These are phyloP conservation scores for Uronychia binucleata DNA, from an alignment of 73 alveolate species.

Conservation along the genomic window DNA sequence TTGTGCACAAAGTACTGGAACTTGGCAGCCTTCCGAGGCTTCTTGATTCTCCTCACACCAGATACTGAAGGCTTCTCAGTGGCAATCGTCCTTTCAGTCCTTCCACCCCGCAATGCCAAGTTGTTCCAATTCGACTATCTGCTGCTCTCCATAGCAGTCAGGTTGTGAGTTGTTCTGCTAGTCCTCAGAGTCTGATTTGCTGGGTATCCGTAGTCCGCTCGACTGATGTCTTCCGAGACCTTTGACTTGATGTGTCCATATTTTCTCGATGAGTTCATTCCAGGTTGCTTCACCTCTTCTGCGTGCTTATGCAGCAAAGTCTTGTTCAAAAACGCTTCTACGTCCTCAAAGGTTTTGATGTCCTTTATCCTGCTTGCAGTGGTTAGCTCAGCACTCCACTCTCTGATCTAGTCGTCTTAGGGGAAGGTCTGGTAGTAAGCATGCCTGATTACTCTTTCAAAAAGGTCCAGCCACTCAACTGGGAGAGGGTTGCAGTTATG, in stretches of 20 bases:
- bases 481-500: conserved; percentile 54
- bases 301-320: background rate
- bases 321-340: background rate
- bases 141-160: too few species aligned
- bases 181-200: too few species aligned
- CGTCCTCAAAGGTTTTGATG: background rate
- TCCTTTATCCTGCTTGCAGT: background rate
- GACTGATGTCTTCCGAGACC: background rate
- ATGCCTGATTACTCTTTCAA: background rate
- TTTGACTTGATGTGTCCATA: background rate
- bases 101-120: too few species aligned
- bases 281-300: background rate
- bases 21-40: too few species aligned
- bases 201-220: background rate
- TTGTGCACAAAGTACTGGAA: too few species aligned
- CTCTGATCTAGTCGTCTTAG: background rate
- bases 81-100: too few species aligned
- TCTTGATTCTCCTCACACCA: too few species aligned
- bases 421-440: background rate
- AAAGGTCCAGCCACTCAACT: conserved; percentile 48
- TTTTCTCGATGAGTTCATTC: background rate
- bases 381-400: background rate
- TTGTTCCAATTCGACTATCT: too few species aligned
- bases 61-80: too few species aligned
- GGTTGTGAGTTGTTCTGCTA: too few species aligned